Evolutionary conservation across 1,139 yeast genomes (phyloP), one percentile per base, ranked within the genome.

Genomic region (Geotrichum cucujoidarum): DNA sequence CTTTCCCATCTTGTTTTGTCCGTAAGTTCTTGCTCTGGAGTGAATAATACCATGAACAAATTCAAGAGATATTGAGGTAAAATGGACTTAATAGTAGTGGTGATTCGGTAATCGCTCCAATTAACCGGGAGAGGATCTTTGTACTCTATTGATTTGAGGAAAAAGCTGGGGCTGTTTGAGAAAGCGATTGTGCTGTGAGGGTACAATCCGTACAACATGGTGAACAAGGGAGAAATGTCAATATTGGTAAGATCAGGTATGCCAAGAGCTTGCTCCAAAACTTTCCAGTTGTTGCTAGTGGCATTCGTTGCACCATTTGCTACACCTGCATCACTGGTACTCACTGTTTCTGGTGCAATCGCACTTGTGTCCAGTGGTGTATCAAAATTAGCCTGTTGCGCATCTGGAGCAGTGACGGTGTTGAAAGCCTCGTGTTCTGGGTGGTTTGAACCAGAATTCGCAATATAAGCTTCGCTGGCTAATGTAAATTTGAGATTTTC

Each of bases 191-290:
- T 62, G 55, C 78, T 77, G 27, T 70, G 63, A 0, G 88, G 87
- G 55, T 73, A 81, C n/a, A 81, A 60, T 0, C 85, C 88, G 56
- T 82, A 82, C 1, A 81, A 59, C 31, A 77, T 64, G 0, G 81
- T 73, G 43, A 68, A 71, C 14, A 74, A 56, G 10, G 70, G 66
- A 2, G 60, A 53, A 31, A 63, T 55, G 34, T 63, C 53, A 1
- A 63, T 59, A 11, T 49, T 48, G 13, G 57, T 48, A 13, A 52
- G 51, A 25, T 58, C 61, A 11, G 57, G 56, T 21, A 53, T 49
- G 16, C 52, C 55, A 14, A 54, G 57, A 7, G 54, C 50, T 24
- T 55, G 58, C 11, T 56, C 58, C 7, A 62, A 50, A 2, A 59
- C 53, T 10, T 58, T 55, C 77, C 77, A 74, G n/a, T 44, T 50